Evolutionary conservation across 257 asterid genomes (phyloP).

Genomic region (Echites panduratus): DNA sequence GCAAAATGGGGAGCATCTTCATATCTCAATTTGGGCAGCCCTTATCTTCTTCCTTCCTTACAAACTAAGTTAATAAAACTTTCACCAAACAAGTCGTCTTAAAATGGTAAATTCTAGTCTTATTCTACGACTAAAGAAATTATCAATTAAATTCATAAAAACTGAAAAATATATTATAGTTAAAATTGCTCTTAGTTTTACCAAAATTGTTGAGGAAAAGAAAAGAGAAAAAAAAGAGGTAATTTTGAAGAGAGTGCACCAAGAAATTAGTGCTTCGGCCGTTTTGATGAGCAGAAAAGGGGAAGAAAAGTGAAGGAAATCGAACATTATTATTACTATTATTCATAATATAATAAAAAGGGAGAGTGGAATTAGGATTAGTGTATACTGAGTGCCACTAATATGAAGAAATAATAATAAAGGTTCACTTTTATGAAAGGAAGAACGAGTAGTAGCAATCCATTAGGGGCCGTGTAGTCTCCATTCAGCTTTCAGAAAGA

Average conservation of each 20-base stretch:
- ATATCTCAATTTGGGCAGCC: constrained; percentile 5
- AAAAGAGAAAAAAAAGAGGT: neutral
- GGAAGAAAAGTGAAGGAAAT: constrained; percentile 1
- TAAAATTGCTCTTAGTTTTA: too few relatives aligned
- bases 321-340: neutral
- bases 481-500: constrained; percentile 12
- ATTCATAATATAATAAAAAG: constrained; percentile 17
- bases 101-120: too few relatives aligned
- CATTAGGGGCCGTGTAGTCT: neutral
- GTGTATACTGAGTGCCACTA: neutral
- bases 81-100: too few relatives aligned
- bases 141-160: too few relatives aligned
- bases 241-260: too few relatives aligned
- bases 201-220: neutral
- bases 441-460: constrained; percentile 7
- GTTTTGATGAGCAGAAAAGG: constrained; percentile 3
- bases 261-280: constrained; percentile 1
- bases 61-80: too few relatives aligned
- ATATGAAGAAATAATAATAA: neutral
- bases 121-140: too few relatives aligned
- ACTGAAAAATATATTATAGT: too few relatives aligned
- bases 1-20: constrained; percentile 15
- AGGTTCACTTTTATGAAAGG: constrained; percentile 11
- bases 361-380: constrained; percentile 11
- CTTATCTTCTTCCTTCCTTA: neutral